Conservation (phyloP, 805 yeast genomes). For the Myxozyma melibiosi region DNA sequence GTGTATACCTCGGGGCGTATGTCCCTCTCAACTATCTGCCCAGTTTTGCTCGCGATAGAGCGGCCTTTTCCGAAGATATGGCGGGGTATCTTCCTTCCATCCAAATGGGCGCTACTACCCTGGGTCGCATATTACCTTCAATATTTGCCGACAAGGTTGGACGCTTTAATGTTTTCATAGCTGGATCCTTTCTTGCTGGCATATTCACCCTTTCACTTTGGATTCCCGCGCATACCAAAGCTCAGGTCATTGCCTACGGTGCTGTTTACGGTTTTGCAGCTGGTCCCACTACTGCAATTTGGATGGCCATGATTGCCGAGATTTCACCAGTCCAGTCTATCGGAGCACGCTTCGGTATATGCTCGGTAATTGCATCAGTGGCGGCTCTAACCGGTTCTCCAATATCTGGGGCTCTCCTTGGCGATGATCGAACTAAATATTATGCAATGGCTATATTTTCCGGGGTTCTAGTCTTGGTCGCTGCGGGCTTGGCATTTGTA, state of each 20-base stretch:
- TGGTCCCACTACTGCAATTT: conserved; percentile 41
- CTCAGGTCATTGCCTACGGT: conserved; percentile 39
- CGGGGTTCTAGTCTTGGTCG: conserved; percentile 7
- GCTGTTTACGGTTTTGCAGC: conserved; percentile 41
- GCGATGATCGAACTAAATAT: conserved; percentile 19
- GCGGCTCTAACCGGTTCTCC: conserved; percentile 44
- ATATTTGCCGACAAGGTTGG: conserved; percentile 52
- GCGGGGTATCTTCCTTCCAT: conserved; percentile 39
- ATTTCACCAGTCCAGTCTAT: conserved; percentile 35
- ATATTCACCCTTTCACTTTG: conserved; percentile 58
- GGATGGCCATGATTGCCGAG: conserved; percentile 40
- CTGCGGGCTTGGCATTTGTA: not conserved
- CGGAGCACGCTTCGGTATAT: conserved; percentile 57
- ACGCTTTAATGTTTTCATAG: conserved; percentile 54
- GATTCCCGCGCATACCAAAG: conserved; percentile 56
- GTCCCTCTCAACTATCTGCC: conserved; percentile 41
- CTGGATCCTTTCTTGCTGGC: conserved; percentile 44
- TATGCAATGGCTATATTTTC: conserved; percentile 30
- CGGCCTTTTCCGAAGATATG: conserved; percentile 28
- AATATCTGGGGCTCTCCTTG: conserved; percentile 37
- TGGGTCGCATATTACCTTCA: conserved; percentile 52
- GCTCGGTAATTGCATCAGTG: conserved; percentile 58
- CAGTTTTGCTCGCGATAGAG: conserved; percentile 36
- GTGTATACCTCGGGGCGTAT: conserved; percentile 39
- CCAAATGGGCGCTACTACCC: conserved; percentile 35